phyloP scores from a whole-genome alignment of 495 filamentous ascomycete species.

The Aspergillus asperescens region DNA sequence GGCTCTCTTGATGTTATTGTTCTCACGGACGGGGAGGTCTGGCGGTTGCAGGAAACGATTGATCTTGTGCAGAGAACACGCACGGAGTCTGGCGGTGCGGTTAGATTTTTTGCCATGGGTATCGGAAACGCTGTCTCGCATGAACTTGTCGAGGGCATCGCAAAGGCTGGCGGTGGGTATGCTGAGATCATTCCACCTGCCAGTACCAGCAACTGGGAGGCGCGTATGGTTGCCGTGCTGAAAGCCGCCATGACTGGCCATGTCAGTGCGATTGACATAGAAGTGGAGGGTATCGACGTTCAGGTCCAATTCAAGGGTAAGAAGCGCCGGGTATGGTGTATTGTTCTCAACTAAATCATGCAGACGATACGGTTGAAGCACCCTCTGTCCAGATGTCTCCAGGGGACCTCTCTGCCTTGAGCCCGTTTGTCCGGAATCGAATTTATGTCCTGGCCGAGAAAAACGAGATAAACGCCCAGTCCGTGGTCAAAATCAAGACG shows the following conservation, averaged over 20 bases:
- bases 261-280: not conserved
- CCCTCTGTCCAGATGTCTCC: not conserved
- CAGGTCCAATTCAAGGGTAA: not conserved
- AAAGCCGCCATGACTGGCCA: not conserved
- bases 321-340: not conserved
- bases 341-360: not conserved
- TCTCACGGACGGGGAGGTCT: constrained; percentile 24
- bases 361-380: not conserved
- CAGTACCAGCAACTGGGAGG: not conserved
- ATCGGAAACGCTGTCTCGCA: constrained; percentile 24
- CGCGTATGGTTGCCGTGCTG: not conserved
- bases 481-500: not conserved
- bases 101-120: constrained; percentile 24
- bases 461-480: not conserved
- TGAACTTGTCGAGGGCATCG: constrained; percentile 24
- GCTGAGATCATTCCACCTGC: constrained; percentile 18
- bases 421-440: not conserved
- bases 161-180: constrained; percentile 18
- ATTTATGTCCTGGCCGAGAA: not conserved
- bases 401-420: not conserved
- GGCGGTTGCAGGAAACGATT: constrained; percentile 9
- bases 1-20: constrained; percentile 17
- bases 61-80: constrained; percentile 10
- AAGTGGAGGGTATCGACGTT: not conserved
- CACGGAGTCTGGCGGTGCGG: not conserved